Evolutionary conservation across 306 rosid genomes (phyloP).

Genomic region (Mimosa pudica): DNA sequence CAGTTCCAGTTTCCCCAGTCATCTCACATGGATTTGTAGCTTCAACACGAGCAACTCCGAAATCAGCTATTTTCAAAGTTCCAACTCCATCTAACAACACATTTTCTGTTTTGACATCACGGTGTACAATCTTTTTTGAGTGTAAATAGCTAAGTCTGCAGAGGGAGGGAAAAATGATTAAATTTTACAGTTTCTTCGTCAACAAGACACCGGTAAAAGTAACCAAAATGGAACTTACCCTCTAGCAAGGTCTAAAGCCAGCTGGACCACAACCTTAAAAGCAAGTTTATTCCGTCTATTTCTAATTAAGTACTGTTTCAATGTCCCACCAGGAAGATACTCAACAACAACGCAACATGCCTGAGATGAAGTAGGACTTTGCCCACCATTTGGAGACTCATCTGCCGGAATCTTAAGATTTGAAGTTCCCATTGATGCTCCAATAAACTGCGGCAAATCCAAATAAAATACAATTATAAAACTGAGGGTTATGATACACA

Average conservation of each 20-base stretch:
- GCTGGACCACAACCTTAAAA: conserved; percentile 69
- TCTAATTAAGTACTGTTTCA: conserved; percentile 68
- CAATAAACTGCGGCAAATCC: conserved; percentile 63
- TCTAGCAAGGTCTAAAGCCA: conserved; percentile 84
- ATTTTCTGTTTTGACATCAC: conserved; percentile 82
- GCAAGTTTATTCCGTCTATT: conserved; percentile 74
- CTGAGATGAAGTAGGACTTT: conserved; percentile 59
- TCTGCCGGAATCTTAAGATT: conserved; percentile 73
- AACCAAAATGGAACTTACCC: conserved; percentile 58
- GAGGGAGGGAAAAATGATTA: conserved; percentile 9
- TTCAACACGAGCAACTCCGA: conserved; percentile 94
- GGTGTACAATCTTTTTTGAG: conserved; percentile 79
- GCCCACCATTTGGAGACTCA: conserved; percentile 36
- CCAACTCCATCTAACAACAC: conserved; percentile 60
- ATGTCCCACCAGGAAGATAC: conserved; percentile 85
- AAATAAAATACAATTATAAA: conserved; percentile 23
- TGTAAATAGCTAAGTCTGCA: conserved; percentile 80
- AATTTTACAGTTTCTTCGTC: conserved; percentile 1
- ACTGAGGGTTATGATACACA: not conserved
- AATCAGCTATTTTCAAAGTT: conserved; percentile 82
- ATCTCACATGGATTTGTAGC: conserved; percentile 80
- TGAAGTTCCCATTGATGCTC: conserved; percentile 91
- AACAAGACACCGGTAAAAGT: not conserved
- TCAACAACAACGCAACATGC: conserved; percentile 91
- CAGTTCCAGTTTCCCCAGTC: conserved; percentile 98